Conservation (phyloP, 179 eudicot genomes). For the Corrigiola litoralis region DNA sequence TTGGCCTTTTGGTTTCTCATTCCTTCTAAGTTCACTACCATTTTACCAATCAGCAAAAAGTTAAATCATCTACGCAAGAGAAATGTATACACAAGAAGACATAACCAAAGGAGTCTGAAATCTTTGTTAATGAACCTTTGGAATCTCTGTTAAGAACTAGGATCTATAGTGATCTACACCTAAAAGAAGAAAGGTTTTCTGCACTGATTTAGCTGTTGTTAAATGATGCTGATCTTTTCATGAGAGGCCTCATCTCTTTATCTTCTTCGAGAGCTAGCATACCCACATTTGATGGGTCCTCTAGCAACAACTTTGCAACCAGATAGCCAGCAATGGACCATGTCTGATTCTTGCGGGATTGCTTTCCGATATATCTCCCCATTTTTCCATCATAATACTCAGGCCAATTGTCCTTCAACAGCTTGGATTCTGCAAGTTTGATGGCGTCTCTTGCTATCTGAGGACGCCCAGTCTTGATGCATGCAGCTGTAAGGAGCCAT, state of each 20-base stretch:
- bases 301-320: conserved; percentile 77
- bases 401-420: conserved; percentile 63
- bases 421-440: conserved; percentile 53
- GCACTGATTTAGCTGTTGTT: conserved; percentile 26
- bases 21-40: too few species aligned
- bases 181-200: background rate
- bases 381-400: conserved; percentile 75
- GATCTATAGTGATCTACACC: conserved; percentile 12
- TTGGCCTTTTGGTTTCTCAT: too few species aligned
- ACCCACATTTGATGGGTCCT: conserved; percentile 72
- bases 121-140: conserved; percentile 4
- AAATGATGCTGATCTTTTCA: conserved; percentile 63
- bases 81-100: conserved; percentile 20
- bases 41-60: background rate
- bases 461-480: conserved; percentile 66
- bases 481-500: conserved; percentile 84
- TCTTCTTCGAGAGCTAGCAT: conserved; percentile 72
- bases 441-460: conserved; percentile 71
- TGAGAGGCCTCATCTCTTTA: conserved; percentile 48
- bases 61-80: background rate
- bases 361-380: conserved; percentile 65
- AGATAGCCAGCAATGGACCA: conserved; percentile 81
- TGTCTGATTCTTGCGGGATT: conserved; percentile 67
- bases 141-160: background rate
- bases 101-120: background rate